A percentile compares a stretch with the other conserved stretches of the same genome.
These are phyloP conservation scores for Rhizopogon salebrosus DNA, from an alignment of 768 basidiomycete species.

Conservation along the genomic window DNA sequence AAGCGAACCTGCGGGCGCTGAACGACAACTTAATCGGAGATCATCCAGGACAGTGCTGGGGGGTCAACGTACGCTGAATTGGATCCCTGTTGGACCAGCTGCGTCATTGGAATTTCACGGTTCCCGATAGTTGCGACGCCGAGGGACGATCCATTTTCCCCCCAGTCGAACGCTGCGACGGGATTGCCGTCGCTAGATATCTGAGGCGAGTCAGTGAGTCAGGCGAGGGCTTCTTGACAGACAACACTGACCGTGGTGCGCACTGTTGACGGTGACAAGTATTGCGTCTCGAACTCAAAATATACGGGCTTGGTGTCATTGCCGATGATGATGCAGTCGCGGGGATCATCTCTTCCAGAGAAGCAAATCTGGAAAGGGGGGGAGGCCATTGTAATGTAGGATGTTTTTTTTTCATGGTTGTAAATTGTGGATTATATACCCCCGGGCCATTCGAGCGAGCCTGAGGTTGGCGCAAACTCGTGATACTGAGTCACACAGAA, in stretches of 20 bases:
- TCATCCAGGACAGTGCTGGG: conserved; percentile 5
- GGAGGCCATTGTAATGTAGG: conserved; percentile 21
- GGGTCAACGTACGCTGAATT: conserved; percentile 38
- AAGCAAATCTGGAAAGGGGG: conserved; percentile 59
- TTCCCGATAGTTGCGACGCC: conserved; percentile 47
- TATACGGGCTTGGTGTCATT: conserved; percentile 54
- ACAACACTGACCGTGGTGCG: conserved; percentile 22
- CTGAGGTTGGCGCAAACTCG: conserved; percentile 47
- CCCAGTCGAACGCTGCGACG: conserved; percentile 52
- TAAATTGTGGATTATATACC: conserved; percentile 24
- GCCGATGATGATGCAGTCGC: conserved; percentile 63
- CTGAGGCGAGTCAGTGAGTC: conserved; percentile 35
- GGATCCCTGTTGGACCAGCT: conserved; percentile 53
- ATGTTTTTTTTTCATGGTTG: conserved; percentile 1
- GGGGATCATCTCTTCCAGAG: conserved; percentile 65
- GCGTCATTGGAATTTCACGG: conserved; percentile 55
- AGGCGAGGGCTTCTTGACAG: conserved; percentile 24
- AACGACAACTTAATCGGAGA: conserved; percentile 11
- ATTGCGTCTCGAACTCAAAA: conserved; percentile 61
- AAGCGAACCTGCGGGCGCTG: conserved; percentile 59
- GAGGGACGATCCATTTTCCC: conserved; percentile 22
- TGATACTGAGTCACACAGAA: conserved; percentile 42
- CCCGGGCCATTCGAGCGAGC: conserved; percentile 5
- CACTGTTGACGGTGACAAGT: conserved; percentile 13
- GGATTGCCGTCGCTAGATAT: conserved; percentile 40